phyloP scores from a whole-genome alignment of 352 stramenopile species.

The Aphanomyces cochlioides region DNA sequence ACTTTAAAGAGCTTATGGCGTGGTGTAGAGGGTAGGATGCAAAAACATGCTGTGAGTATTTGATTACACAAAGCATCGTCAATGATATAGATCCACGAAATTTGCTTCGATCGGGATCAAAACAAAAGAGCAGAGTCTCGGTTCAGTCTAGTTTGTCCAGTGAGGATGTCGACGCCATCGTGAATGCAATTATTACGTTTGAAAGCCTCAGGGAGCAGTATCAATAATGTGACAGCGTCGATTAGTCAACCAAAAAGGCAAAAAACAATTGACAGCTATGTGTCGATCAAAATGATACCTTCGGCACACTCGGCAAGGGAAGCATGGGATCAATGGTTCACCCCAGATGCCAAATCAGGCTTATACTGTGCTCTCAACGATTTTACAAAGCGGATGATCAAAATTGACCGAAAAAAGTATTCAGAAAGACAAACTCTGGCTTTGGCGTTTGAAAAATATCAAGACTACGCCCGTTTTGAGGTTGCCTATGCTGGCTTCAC shows the following conservation, averaged over 20 bases:
- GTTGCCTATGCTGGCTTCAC: neutral
- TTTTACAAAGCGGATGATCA: neutral
- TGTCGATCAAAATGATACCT: neutral
- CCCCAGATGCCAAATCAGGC: neutral
- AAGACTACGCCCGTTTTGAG: neutral
- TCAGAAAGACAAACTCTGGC: constrained; percentile 1
- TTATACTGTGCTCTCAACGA: neutral
- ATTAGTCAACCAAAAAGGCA: neutral
- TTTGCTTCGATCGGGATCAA: neutral
- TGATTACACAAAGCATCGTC: neutral
- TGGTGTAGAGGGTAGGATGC: neutral
- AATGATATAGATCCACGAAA: neutral
- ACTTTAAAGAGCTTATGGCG: neutral
- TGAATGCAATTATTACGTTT: neutral
- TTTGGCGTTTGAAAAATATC: neutral
- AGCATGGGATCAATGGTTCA: neutral
- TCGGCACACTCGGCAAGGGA: neutral
- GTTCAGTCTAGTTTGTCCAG: neutral
- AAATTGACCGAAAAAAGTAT: constrained; percentile 1
- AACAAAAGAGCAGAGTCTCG: neutral
- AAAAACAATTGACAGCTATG: neutral
- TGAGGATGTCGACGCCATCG: neutral
- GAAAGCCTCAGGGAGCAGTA: neutral
- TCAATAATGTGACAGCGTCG: neutral
- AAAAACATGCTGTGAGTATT: constrained; percentile 7